Conservation (phyloP, 495 filamentous ascomycete species). For the Aspergillus avenaceus region DNA sequence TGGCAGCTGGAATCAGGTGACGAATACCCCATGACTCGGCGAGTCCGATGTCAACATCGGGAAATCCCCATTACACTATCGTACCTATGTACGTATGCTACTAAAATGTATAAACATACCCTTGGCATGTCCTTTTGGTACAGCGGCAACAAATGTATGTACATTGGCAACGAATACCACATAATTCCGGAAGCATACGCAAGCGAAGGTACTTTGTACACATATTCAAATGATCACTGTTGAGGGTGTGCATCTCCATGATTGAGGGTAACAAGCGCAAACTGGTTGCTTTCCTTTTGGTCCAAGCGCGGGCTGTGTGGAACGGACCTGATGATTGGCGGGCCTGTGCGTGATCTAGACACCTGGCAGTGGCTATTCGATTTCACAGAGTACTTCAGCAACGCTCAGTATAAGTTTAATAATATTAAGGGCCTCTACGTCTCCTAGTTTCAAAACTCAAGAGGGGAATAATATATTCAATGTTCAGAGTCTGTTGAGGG, state of each 20-base stretch:
- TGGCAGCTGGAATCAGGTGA: conserved; percentile 1
- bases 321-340: conserved; percentile 15
- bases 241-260: neutral
- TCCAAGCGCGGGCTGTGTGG: conserved; percentile 10
- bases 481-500: neutral
- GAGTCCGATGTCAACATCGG: conserved; percentile 1
- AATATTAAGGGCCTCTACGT: neutral
- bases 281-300: neutral
- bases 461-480: neutral
- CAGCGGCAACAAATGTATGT: neutral
- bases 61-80: neutral
- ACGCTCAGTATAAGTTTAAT: too few species aligned
- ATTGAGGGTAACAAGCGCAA: neutral
- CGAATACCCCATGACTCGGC: conserved; percentile 2
- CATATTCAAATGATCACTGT: neutral
- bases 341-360: conserved; percentile 18
- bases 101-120: neutral
- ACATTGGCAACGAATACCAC: neutral
- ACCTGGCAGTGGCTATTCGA: neutral
- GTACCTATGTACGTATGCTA: neutral
- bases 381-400: too few species aligned
- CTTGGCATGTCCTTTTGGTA: neutral
- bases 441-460: neutral
- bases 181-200: neutral
- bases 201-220: neutral